A percentile compares a stretch with the other conserved stretches of the same genome.
phyloP scores from a whole-genome alignment of 176 grass and related monocot species.

The Ensete glaucum region DNA sequence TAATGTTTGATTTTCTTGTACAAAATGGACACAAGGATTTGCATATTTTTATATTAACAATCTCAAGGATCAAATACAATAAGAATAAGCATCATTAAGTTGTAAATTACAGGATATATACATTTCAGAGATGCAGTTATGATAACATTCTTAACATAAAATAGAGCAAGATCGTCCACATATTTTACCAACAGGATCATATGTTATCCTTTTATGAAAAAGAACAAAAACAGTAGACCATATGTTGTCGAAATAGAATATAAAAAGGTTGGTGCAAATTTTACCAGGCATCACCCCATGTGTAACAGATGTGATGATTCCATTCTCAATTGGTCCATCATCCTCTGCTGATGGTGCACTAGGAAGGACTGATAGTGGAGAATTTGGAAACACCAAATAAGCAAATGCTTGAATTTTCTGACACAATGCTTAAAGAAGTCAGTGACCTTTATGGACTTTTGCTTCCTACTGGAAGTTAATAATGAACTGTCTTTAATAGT shows the following conservation, averaged over 20 bases:
- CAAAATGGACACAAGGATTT: background rate
- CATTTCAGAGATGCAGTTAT: background rate
- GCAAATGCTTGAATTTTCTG: conserved; percentile 81
- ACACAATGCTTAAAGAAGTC: conserved; percentile 9
- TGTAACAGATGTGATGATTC: conserved; percentile 60
- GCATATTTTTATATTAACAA: background rate
- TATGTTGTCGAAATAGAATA: background rate
- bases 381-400: conserved; percentile 82
- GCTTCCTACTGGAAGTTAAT: background rate
- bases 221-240: background rate
- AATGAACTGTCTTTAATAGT: background rate
- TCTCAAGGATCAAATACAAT: background rate
- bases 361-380: conserved; percentile 28
- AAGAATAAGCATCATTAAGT: background rate
- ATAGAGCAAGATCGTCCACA: no score
- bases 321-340: conserved; percentile 38
- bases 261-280: background rate
- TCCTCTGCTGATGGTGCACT: conserved; percentile 31
- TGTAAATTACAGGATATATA: background rate
- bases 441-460: conserved; percentile 7
- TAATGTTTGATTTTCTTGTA: background rate
- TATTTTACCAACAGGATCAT: no score
- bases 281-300: conserved; percentile 66
- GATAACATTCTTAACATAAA: no score
- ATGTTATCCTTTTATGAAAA: no score